phyloP scores from a whole-genome alignment of 768 basidiomycete genomes.

The Asterophora parasitica region DNA sequence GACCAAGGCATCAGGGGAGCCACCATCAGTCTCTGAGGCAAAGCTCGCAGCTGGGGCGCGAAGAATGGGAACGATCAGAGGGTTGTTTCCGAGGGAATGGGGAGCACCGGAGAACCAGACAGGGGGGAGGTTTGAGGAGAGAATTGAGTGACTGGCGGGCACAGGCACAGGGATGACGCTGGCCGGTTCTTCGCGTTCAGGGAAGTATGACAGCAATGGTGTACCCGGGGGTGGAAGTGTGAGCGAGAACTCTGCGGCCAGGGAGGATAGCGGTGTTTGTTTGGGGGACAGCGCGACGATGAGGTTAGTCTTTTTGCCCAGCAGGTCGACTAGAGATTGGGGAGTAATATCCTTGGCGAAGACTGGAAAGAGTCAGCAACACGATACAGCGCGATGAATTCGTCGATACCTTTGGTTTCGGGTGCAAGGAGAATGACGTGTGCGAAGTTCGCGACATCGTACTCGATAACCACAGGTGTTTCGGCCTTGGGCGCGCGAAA shows the following conservation, averaged over 20 bases:
- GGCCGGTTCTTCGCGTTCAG: conserved; percentile 58
- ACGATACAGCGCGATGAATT: not conserved
- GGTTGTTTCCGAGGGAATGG: conserved; percentile 64
- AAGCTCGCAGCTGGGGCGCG: conserved; percentile 73
- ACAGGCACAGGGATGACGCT: conserved; percentile 63
- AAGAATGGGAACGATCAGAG: conserved; percentile 78
- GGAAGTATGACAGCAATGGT: conserved; percentile 83
- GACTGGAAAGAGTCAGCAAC: conserved; percentile 33
- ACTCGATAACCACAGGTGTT: conserved; percentile 57
- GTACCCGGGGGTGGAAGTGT: conserved; percentile 82
- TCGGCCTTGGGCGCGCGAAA: conserved; percentile 82
- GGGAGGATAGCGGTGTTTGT: conserved; percentile 66
- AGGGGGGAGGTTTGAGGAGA: conserved; percentile 46
- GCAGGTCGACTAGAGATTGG: conserved; percentile 69
- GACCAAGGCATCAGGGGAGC: conserved; percentile 56
- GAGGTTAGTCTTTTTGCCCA: conserved; percentile 73
- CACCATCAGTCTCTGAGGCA: conserved; percentile 64
- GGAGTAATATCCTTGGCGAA: conserved; percentile 75
- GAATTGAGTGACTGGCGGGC: conserved; percentile 35
- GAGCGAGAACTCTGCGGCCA: conserved; percentile 90
- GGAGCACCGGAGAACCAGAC: conserved; percentile 77
- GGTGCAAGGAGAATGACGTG: conserved; percentile 88
- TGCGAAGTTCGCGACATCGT: conserved; percentile 70
- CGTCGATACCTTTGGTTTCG: conserved; percentile 73
- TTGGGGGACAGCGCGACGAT: conserved; percentile 77